These are phyloP conservation scores for Pseudogymnoascus sp. DNA, from an alignment of 2,329 filamentous ascomycete genomes.

Conservation along the genomic window DNA sequence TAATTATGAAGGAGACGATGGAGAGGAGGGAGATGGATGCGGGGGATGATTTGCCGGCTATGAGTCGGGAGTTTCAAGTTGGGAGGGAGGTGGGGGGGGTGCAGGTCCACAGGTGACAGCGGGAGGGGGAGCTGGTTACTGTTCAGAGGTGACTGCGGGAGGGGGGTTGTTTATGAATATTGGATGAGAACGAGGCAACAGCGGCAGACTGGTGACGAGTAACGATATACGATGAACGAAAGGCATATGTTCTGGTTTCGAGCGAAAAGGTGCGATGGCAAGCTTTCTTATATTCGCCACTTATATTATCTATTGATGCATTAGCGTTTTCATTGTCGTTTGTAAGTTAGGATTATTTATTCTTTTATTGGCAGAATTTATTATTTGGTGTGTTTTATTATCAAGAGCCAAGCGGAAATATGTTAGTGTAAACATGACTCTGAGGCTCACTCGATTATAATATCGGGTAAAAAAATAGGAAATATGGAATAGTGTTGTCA, in stretches of 20 bases:
- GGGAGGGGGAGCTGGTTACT: too few relatives aligned
- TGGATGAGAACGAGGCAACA: not conserved
- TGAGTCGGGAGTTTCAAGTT: conserved; percentile 29
- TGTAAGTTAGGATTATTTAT: not conserved
- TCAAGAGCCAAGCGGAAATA: not conserved
- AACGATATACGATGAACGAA: not conserved
- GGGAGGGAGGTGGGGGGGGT: not conserved
- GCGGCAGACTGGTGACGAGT: not conserved
- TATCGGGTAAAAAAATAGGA: too few relatives aligned
- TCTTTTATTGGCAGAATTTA: not conserved
- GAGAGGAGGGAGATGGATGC: conserved; percentile 36
- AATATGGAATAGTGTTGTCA: not conserved
- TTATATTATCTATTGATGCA: not conserved
- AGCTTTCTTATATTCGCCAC: not conserved
- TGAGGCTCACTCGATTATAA: too few relatives aligned
- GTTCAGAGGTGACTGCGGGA: not conserved
- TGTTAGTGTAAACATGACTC: too few relatives aligned
- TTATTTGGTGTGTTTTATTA: not conserved
- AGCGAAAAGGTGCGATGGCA: not conserved
- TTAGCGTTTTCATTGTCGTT: not conserved
- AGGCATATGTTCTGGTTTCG: not conserved
- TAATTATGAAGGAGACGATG: conserved; percentile 42
- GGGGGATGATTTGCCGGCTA: conserved; percentile 36
- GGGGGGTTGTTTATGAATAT: not conserved
- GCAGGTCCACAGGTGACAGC: not conserved